Percentiles rank a stretch among this genome's conserved stretches.
These are phyloP conservation scores for Neckera pumila DNA, from an alignment of 225 moss, liverwort and hornwort genomes.

Conservation along the genomic window DNA sequence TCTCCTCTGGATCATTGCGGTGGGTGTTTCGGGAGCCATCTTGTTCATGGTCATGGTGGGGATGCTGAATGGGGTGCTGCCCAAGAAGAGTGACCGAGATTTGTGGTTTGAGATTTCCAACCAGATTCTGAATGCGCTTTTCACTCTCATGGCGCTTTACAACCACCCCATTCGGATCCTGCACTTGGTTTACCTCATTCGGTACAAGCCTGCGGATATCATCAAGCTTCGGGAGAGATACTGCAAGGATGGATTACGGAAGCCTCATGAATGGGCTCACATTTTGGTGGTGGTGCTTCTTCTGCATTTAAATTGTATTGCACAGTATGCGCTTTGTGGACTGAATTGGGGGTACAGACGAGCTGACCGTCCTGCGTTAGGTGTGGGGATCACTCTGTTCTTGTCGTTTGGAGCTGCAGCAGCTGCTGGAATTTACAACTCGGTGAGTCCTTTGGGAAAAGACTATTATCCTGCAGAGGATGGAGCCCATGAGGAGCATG, in stretches of 20 bases:
- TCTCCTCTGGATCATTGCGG: slow-evolving; percentile 68
- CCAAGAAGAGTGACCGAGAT: slow-evolving; percentile 45
- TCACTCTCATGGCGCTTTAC: slow-evolving; percentile 84
- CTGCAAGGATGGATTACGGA: slow-evolving; percentile 73
- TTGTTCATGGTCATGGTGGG: slow-evolving; percentile 98
- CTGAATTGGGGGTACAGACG: slow-evolving; percentile 88
- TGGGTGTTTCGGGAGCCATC: slow-evolving; percentile 68
- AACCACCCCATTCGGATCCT: slow-evolving; percentile 59
- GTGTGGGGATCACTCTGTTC: slow-evolving; percentile 59
- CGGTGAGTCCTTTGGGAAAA: slow-evolving; percentile 65
- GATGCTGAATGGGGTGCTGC: slow-evolving; percentile 68
- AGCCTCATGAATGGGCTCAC: slow-evolving; percentile 88
- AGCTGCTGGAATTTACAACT: slow-evolving; percentile 70
- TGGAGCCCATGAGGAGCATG: slow-evolving; percentile 1
- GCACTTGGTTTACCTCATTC: slow-evolving; percentile 48
- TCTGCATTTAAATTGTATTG: slow-evolving; percentile 76
- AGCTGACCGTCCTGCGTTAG: slow-evolving; percentile 59
- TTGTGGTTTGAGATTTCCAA: slow-evolving; percentile 84
- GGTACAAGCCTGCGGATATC: slow-evolving; percentile 59
- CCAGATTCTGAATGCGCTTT: slow-evolving; percentile 85
- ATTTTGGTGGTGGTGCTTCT: slow-evolving; percentile 75
- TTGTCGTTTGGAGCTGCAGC: slow-evolving; percentile 64
- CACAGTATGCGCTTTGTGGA: slow-evolving; percentile 75
- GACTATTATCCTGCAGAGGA: slow-evolving; percentile 39
- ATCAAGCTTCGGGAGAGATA: slow-evolving; percentile 52